Evolutionary conservation across 768 basidiomycete species (phyloP).

Genomic region (Auriscalpium vulgare): DNA sequence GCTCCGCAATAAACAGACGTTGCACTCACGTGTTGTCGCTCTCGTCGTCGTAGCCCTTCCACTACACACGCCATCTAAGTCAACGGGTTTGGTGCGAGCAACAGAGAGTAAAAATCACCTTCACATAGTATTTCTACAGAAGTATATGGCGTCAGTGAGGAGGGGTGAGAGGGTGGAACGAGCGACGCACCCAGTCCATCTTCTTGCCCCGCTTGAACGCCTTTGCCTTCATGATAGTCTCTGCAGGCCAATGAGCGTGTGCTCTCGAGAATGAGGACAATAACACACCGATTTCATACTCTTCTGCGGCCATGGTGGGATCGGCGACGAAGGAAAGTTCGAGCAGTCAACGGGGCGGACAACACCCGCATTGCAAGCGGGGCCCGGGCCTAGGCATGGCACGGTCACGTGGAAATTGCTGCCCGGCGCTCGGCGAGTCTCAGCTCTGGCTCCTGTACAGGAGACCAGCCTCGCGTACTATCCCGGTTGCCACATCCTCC

Average conservation of each 20-base stretch:
- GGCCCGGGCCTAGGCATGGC: too few relatives aligned
- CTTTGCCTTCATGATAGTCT: conserved; percentile 13
- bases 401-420: too few relatives aligned
- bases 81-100: not conserved
- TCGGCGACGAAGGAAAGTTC: not conserved
- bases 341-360: too few relatives aligned
- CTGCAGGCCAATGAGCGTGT: not conserved
- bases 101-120: conserved; percentile 1
- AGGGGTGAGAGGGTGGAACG: not conserved
- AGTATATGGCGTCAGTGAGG: not conserved
- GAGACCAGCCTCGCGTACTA: too few relatives aligned
- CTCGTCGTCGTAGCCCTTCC: conserved; percentile 11
- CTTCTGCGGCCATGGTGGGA: conserved; percentile 1
- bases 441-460: too few relatives aligned
- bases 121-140: conserved; percentile 12
- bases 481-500: too few relatives aligned
- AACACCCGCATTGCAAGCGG: too few relatives aligned
- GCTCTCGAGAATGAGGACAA: not conserved
- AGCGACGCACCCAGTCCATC: conserved; percentile 12
- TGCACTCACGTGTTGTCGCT: conserved; percentile 13
- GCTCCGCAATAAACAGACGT: not conserved
- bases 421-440: too few relatives aligned
- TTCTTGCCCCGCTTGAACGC: conserved; percentile 15
- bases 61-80: not conserved
- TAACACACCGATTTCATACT: conserved; percentile 17